These are phyloP conservation scores for Aspergillus spinulosporus DNA, from an alignment of 2,329 filamentous ascomycete species.

Conservation along the genomic window DNA sequence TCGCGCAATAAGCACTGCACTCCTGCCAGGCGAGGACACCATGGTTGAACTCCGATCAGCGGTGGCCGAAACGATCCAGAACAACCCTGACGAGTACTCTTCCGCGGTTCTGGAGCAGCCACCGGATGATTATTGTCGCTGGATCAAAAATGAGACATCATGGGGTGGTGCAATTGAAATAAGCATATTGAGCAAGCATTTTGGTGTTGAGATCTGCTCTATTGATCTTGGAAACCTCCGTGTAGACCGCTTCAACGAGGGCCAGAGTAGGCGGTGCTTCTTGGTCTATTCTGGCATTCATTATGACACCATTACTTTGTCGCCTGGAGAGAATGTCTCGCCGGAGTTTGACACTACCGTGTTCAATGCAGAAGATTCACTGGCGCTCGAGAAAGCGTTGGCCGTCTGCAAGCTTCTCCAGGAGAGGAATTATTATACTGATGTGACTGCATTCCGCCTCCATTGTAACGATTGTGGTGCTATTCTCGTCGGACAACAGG, in stretches of 20 bases:
- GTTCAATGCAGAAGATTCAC: constrained; percentile 60
- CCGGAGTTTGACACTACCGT: constrained; percentile 79
- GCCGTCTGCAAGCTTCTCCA: constrained; percentile 67
- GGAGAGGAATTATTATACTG: constrained; percentile 79
- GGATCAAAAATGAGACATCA: constrained; percentile 75
- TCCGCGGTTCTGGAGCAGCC: constrained; percentile 73
- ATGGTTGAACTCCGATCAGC: constrained; percentile 74
- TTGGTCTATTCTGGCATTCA: constrained; percentile 91
- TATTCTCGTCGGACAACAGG: constrained; percentile 47
- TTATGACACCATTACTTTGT: constrained; percentile 85
- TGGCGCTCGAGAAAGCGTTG: constrained; percentile 61
- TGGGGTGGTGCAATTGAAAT: constrained; percentile 95
- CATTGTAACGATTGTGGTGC: constrained; percentile 66
- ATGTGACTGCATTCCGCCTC: constrained; percentile 77
- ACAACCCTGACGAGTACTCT: constrained; percentile 70
- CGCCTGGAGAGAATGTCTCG: constrained; percentile 60
- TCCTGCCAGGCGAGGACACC: constrained; percentile 66
- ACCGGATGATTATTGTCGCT: constrained; percentile 74
- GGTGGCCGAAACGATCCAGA: constrained; percentile 75
- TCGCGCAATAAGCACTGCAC: constrained; percentile 77
- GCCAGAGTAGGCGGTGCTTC: constrained; percentile 67
- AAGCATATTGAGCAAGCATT: constrained; percentile 78
- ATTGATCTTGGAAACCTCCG: constrained; percentile 73
- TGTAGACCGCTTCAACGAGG: constrained; percentile 77
- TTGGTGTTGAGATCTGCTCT: constrained; percentile 80